These are phyloP conservation scores for Penicillium taxi DNA, from an alignment of 495 filamentous ascomycete species.

Conservation along the genomic window DNA sequence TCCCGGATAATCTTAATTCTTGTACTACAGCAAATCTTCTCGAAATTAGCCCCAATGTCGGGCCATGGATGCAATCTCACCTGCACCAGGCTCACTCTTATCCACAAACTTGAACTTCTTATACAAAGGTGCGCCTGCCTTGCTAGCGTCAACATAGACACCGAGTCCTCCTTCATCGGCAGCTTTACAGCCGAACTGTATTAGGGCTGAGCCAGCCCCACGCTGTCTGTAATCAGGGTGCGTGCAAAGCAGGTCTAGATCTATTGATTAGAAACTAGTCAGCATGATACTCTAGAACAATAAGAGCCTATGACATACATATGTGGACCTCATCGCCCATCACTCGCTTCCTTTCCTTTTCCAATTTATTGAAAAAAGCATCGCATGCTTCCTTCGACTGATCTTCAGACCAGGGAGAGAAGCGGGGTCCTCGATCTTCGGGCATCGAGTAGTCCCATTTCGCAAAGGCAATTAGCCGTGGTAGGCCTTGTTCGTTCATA, in stretches of 20 bases:
- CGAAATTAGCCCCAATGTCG: neutral
- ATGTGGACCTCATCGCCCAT: constrained; percentile 23
- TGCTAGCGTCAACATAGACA: constrained; percentile 28
- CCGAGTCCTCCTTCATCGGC: constrained; percentile 27
- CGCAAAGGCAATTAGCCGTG: constrained; percentile 19
- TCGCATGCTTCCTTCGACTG: constrained; percentile 13
- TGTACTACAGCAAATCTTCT: neutral
- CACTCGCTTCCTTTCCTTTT: constrained; percentile 13
- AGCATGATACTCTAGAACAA: neutral
- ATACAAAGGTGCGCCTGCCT: constrained; percentile 22
- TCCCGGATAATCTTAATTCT: neutral
- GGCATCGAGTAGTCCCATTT: constrained; percentile 21
- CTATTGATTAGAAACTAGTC: constrained; percentile 11
- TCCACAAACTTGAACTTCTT: constrained; percentile 27
- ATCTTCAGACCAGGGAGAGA: constrained; percentile 19
- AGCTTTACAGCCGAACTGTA: constrained; percentile 42
- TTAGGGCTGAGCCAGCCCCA: constrained; percentile 44
- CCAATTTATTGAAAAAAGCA: constrained; percentile 10
- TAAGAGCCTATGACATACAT: constrained; percentile 7
- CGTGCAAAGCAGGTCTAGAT: constrained; percentile 43
- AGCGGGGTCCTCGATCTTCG: constrained; percentile 20
- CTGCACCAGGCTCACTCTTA: constrained; percentile 9
- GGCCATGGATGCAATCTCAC: constrained; percentile 13
- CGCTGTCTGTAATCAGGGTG: constrained; percentile 40
- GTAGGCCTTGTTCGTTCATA: constrained; percentile 9